These are phyloP conservation scores for Boletellus ananiceps DNA, from an alignment of 768 basidiomycete species.

Conservation along the genomic window DNA sequence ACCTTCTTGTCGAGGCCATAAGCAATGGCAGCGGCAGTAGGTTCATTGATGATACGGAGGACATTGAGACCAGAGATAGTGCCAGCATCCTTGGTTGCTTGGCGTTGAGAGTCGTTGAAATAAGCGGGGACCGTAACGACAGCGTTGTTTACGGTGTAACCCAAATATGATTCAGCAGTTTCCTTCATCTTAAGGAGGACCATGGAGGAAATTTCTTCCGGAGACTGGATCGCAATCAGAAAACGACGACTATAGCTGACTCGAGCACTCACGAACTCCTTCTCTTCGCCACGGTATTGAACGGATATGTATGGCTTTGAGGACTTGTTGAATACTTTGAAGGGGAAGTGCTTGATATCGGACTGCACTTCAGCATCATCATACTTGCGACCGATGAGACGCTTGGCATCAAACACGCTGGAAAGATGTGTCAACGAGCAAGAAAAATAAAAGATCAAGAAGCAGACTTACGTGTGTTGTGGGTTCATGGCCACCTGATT, in stretches of 20 bases:
- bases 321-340: slow-evolving; percentile 80
- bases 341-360: slow-evolving; percentile 90
- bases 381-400: slow-evolving; percentile 93
- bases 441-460: background rate
- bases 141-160: slow-evolving; percentile 77
- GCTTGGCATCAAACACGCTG: slow-evolving; percentile 97
- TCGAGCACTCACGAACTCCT: slow-evolving; percentile 72
- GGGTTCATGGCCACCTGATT: slow-evolving; percentile 99
- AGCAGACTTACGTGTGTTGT: slow-evolving; percentile 61
- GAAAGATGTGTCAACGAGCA: slow-evolving; percentile 3
- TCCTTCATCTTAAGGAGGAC: slow-evolving; percentile 98
- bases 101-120: slow-evolving; percentile 99
- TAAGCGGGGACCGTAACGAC: slow-evolving; percentile 97
- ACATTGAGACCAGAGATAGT: slow-evolving; percentile 92
- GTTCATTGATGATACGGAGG: slow-evolving; percentile 98
- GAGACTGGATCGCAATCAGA: slow-evolving; percentile 52
- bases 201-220: slow-evolving; percentile 98
- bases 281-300: slow-evolving; percentile 88
- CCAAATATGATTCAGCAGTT: slow-evolving; percentile 94
- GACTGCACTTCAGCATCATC: slow-evolving; percentile 79
- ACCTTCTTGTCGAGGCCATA: slow-evolving; percentile 98
- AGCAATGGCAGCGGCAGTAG: slow-evolving; percentile 96
- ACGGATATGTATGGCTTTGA: slow-evolving; percentile 89
- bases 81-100: slow-evolving; percentile 97
- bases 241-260: background rate